Conservation (phyloP, 1,284 basidiomycete genomes). For the Chondrostereum purpureum region DNA sequence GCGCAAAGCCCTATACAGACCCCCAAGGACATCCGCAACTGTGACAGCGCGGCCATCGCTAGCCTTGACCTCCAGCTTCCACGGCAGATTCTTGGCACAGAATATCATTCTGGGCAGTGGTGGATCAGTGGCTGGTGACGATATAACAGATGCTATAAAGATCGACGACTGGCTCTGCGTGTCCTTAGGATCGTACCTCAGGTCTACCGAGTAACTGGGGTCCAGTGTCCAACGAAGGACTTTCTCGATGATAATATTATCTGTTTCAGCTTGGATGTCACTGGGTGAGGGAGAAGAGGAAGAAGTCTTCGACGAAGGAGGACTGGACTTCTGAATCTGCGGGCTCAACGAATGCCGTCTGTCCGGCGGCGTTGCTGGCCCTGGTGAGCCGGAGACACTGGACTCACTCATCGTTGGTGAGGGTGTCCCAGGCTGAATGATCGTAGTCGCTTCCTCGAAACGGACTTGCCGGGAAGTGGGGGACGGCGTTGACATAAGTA, state of each 20-base stretch:
- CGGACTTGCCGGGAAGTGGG: too few species aligned
- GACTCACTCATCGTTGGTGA: too few species aligned
- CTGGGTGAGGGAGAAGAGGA: too few species aligned
- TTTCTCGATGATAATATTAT: too few species aligned
- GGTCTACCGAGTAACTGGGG: background rate
- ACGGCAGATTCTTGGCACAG: conserved; percentile 4
- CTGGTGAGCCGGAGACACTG: too few species aligned
- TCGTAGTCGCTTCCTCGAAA: too few species aligned
- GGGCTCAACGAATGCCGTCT: background rate
- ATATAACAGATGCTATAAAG: background rate
- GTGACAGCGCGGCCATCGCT: conserved; percentile 2
- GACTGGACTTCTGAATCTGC: too few species aligned
- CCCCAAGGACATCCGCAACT: conserved; percentile 7
- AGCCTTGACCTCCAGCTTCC: conserved; percentile 4
- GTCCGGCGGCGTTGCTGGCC: background rate
- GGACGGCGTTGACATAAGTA: too few species aligned
- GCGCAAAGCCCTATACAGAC: conserved; percentile 7
- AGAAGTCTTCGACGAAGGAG: too few species aligned
- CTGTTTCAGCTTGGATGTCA: too few species aligned
- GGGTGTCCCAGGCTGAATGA: too few species aligned
- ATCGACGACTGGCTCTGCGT: background rate
- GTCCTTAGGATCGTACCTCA: conserved; percentile 1
- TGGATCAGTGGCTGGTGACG: conserved; percentile 7
- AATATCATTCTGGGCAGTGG: conserved; percentile 2
- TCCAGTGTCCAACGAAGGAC: too few species aligned